These are phyloP conservation scores for Chaetothyriales sp. DNA, from an alignment of 2,329 filamentous ascomycete species.

Conservation along the genomic window DNA sequence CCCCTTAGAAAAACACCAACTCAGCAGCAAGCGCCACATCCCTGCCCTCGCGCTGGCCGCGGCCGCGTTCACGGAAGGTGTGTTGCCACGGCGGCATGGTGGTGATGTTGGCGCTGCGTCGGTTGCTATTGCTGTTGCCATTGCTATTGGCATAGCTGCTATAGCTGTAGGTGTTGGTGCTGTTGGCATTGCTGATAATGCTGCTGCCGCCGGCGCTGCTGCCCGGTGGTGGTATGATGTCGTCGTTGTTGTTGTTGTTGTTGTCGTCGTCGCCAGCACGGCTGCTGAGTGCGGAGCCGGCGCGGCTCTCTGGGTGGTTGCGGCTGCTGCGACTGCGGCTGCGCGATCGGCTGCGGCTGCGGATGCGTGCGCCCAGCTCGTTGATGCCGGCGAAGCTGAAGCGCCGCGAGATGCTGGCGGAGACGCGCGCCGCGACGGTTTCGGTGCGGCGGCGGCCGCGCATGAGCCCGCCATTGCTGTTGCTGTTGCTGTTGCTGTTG, in stretches of 20 bases:
- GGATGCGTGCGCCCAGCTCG: slow-evolving; percentile 1
- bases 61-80: not conserved
- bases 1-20: slow-evolving; percentile 16
- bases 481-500: too few relatives aligned
- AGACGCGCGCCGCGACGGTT: not conserved
- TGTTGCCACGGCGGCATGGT: slow-evolving; percentile 13
- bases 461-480: not conserved
- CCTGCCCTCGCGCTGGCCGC: slow-evolving; percentile 8
- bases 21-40: slow-evolving; percentile 17
- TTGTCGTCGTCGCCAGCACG: too few relatives aligned
- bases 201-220: not conserved
- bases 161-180: not conserved
- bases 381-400: not conserved
- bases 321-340: slow-evolving; percentile 5
- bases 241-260: not conserved
- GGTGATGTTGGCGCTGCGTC: not conserved
- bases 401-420: not conserved
- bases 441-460: not conserved
- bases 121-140: not conserved
- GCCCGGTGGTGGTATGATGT: too few relatives aligned
- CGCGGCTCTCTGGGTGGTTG: slow-evolving; percentile 12
- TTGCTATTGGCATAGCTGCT: not conserved
- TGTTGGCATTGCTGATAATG: not conserved
- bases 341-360: slow-evolving; percentile 10
- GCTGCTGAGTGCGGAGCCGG: too few relatives aligned